Evolutionary conservation across 2,329 filamentous ascomycete genomes (phyloP), one percentile per base, ranked within the genome.

Genomic region (Venturia nashicola): DNA sequence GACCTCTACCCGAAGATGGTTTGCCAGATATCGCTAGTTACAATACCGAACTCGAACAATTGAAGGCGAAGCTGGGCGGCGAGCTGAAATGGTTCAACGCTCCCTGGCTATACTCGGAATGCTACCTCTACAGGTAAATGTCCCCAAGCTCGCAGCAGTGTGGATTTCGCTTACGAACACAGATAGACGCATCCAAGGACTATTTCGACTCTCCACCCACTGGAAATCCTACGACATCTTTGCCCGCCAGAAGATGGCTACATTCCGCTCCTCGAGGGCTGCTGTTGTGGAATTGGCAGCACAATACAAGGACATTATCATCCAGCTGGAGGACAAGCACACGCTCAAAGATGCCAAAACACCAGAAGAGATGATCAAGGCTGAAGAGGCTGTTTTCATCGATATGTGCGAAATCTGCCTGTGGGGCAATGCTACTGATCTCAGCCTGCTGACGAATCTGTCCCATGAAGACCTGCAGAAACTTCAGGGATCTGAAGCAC

Each of bases 401-500:
- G 93, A 97, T 73, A 95, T 97, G 88, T 92, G 88, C 75, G 91
- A 97, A 79, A 94, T 97, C 69, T 97, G 92, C 73, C 83, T 97
- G 1, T 97, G 93, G 93, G 93, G 93, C 12, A 97, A 97, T 74
- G 94, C 93, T 1, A 97, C 93, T 0, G 94, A 97, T 74, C 80
- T 97, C 16, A 96, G 91, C 0, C 86, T 97, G 23, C 81, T 97
- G 64, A 96, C 92, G 0, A 91, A 88, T 69, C 82, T 97, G 64
- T 90, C 89, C 1, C 96, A 96, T 74, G 92, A 97, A 70, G 94
- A 97, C 71, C 95, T 99, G 68, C 93, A 97, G 77, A 96, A 96
- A 75, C 82, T 97, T 11, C 94, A 99, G 78, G 93, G 93, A 18
- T 87, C 89, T 8, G 83, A 92, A 70, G 91, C 93, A 14, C 84